Evolutionary conservation across 768 basidiomycete genomes (phyloP).

Genomic region (Trametes cinnabarina): DNA sequence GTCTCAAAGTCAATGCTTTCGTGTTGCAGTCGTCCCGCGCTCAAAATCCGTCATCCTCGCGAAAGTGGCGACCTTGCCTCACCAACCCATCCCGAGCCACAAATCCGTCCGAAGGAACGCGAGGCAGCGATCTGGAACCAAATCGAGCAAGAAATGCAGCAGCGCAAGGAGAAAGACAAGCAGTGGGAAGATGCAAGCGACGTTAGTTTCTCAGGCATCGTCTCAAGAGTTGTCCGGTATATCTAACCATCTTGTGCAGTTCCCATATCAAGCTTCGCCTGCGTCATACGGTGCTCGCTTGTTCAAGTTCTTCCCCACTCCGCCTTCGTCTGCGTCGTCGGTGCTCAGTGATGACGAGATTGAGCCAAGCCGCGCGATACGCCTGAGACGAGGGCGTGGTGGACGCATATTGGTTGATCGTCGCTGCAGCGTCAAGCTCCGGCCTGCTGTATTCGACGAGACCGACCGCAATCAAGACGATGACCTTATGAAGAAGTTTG

Average conservation of each 20-base stretch:
- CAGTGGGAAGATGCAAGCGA: conserved; percentile 89
- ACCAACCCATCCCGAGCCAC: conserved; percentile 45
- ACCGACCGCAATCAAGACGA: conserved; percentile 31
- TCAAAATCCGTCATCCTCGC: conserved; percentile 50
- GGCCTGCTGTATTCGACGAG: conserved; percentile 22
- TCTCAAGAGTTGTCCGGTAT: background rate
- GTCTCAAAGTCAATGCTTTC: background rate
- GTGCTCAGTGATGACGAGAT: conserved; percentile 27
- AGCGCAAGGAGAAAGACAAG: conserved; percentile 67
- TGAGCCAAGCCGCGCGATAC: conserved; percentile 44
- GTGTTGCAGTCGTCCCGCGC: conserved; percentile 41
- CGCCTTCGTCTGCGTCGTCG: conserved; percentile 27
- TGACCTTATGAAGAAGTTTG: conserved; percentile 43
- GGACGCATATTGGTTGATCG: conserved; percentile 76
- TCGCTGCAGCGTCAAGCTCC: conserved; percentile 8
- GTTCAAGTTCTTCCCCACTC: conserved; percentile 57
- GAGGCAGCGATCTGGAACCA: conserved; percentile 54
- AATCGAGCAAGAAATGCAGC: conserved; percentile 59
- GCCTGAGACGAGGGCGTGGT: conserved; percentile 78
- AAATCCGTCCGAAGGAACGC: conserved; percentile 67
- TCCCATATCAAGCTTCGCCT: conserved; percentile 66
- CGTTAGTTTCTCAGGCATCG: conserved; percentile 40
- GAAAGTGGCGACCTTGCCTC: conserved; percentile 42
- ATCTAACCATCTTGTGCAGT: conserved; percentile 38
- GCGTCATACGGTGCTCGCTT: conserved; percentile 58